These are phyloP conservation scores for Neonothopanus nambi DNA, from an alignment of 1,284 basidiomycete species.

Conservation along the genomic window DNA sequence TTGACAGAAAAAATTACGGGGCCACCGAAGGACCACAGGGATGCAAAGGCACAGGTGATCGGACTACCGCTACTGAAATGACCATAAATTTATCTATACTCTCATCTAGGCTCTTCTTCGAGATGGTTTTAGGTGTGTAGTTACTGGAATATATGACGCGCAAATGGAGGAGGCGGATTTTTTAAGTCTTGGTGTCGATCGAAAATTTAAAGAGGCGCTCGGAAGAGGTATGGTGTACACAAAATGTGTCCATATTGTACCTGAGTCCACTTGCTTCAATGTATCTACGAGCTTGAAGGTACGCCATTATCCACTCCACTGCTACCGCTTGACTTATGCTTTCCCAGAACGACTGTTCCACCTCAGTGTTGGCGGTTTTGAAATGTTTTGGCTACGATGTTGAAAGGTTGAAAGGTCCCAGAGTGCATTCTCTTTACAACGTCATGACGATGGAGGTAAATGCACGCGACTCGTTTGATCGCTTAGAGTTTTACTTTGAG, in stretches of 20 bases:
- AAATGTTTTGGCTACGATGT: neutral
- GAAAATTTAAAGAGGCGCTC: neutral
- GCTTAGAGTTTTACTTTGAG: conserved; percentile 30
- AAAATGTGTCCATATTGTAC: conserved; percentile 10
- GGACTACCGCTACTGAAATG: too few relatives aligned
- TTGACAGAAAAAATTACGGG: too few relatives aligned
- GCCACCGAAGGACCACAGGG: too few relatives aligned
- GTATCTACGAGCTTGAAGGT: neutral
- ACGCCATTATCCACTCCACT: too few relatives aligned
- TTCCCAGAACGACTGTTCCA: conserved; percentile 2
- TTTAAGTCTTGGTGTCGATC: too few relatives aligned
- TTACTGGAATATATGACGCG: too few relatives aligned
- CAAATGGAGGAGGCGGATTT: too few relatives aligned
- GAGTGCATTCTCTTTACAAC: conserved; percentile 32
- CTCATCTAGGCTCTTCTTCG: too few relatives aligned
- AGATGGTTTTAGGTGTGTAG: too few relatives aligned
- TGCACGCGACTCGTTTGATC: conserved; percentile 26
- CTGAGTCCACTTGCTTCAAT: conserved; percentile 5
- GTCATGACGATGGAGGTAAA: conserved; percentile 26
- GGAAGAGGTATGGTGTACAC: neutral
- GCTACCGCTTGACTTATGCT: neutral
- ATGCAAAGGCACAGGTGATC: too few relatives aligned
- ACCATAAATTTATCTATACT: too few relatives aligned
- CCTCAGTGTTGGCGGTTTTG: too few relatives aligned
- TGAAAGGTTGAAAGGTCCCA: conserved; percentile 24